Evolutionary conservation across 495 filamentous ascomycete genomes (phyloP).

Genomic region (Neurospora hispaniola): DNA sequence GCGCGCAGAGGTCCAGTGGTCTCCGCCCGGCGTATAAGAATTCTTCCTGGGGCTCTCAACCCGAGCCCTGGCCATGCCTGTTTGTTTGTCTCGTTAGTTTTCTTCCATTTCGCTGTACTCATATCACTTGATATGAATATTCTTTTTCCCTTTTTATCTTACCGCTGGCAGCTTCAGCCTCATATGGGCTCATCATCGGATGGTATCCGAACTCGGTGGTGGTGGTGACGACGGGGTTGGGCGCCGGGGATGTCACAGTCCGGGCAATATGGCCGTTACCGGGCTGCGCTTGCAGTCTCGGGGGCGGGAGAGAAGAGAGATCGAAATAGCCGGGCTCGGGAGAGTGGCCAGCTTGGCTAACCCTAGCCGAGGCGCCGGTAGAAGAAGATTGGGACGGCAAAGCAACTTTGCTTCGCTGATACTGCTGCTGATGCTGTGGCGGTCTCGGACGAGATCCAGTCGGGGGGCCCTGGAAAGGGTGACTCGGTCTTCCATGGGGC

Average conservation of each 20-base stretch:
- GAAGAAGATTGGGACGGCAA: neutral
- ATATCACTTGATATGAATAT: neutral
- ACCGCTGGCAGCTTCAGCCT: slow-evolving; percentile 9
- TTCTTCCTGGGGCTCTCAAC: neutral
- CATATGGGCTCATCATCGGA: slow-evolving; percentile 14
- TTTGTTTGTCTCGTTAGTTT: neutral
- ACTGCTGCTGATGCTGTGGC: neutral
- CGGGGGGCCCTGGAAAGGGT: slow-evolving; percentile 1
- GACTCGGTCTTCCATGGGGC: neutral
- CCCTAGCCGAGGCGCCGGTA: neutral
- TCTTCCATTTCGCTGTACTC: neutral
- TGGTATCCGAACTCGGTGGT: slow-evolving; percentile 2
- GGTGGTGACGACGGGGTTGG: neutral
- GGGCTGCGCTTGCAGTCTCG: neutral
- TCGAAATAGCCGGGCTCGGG: neutral
- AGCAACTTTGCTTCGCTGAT: neutral
- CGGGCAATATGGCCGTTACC: neutral
- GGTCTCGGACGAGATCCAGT: slow-evolving; percentile 5
- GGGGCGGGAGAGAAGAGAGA: neutral
- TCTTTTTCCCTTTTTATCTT: neutral
- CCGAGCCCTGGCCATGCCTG: neutral
- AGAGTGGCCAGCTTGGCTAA: neutral
- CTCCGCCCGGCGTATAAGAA: neutral
- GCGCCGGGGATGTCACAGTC: neutral
- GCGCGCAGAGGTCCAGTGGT: neutral